phyloP scores from a whole-genome alignment of 257 asterid genomes.

The Coffea canephora region DNA sequence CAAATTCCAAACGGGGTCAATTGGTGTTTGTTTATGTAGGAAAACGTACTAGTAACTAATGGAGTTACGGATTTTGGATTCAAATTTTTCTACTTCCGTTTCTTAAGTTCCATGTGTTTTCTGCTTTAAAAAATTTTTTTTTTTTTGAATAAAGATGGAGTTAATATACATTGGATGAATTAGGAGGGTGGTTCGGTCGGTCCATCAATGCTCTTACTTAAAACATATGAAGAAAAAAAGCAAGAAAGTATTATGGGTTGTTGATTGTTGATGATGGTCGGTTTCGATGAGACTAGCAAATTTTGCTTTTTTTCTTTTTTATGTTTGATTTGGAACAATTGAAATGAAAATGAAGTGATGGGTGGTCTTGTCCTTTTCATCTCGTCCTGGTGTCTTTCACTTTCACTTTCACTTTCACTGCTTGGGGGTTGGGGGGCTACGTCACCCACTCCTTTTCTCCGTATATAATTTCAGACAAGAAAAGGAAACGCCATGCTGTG shows the following conservation, averaged over 20 bases:
- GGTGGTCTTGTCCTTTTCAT: background rate
- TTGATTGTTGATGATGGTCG: slow-evolving; percentile 7
- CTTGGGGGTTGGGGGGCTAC: background rate
- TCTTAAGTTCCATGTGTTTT: too few species aligned
- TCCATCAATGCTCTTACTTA: background rate
- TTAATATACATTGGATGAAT: too few species aligned
- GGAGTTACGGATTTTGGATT: too few species aligned
- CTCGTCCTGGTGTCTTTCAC: background rate
- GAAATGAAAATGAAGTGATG: slow-evolving; percentile 15
- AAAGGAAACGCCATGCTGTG: slow-evolving; percentile 3
- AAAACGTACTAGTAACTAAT: too few species aligned
- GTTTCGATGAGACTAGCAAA: slow-evolving; percentile 9
- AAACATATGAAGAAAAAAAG: background rate
- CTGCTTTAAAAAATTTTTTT: too few species aligned
- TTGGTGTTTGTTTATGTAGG: too few species aligned
- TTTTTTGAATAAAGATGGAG: too few species aligned
- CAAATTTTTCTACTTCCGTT: too few species aligned
- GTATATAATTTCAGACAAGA: background rate
- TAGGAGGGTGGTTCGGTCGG: background rate
- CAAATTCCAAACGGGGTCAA: too few species aligned
- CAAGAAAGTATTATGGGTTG: background rate
- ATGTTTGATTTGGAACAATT: slow-evolving; percentile 6
- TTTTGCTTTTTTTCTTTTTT: background rate
- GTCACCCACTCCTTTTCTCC: background rate
- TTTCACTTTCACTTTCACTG: slow-evolving; percentile 3